These are phyloP conservation scores for Kuraishia piskuri DNA, from an alignment of 805 yeast genomes.

Conservation along the genomic window DNA sequence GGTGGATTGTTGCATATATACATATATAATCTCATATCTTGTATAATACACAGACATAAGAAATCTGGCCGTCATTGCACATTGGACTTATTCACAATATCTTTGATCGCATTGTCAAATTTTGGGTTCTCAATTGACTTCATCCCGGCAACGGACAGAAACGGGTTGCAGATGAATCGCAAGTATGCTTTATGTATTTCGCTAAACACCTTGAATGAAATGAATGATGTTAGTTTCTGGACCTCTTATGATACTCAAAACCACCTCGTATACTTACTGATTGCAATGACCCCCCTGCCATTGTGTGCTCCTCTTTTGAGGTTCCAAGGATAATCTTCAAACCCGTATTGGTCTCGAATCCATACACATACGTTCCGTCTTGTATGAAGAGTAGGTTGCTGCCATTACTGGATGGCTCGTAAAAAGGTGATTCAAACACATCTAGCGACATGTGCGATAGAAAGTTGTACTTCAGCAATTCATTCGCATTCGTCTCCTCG, in stretches of 20 bases:
- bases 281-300: slow-evolving; percentile 13
- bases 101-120: slow-evolving; percentile 19
- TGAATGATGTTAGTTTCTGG: slow-evolving; percentile 3
- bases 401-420: slow-evolving; percentile 30
- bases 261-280: slow-evolving; percentile 4
- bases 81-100: slow-evolving; percentile 18
- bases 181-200: slow-evolving; percentile 47
- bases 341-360: slow-evolving; percentile 61
- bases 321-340: slow-evolving; percentile 57
- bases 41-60: neutral
- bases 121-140: slow-evolving; percentile 20
- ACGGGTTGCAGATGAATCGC: slow-evolving; percentile 55
- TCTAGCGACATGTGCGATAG: slow-evolving; percentile 72
- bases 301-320: slow-evolving; percentile 20
- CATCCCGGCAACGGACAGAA: slow-evolving; percentile 28
- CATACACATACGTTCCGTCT: slow-evolving; percentile 60
- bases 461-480: slow-evolving; percentile 54
- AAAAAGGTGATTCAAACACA: slow-evolving; percentile 45
- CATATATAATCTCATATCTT: neutral
- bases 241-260: neutral
- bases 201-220: slow-evolving; percentile 22
- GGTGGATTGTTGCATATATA: neutral
- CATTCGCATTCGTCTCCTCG: slow-evolving; percentile 27
- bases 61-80: neutral
- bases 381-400: slow-evolving; percentile 51